Evolutionary conservation across 495 filamentous ascomycete species (phyloP).

Genomic region (Aspergillus conjunctus): DNA sequence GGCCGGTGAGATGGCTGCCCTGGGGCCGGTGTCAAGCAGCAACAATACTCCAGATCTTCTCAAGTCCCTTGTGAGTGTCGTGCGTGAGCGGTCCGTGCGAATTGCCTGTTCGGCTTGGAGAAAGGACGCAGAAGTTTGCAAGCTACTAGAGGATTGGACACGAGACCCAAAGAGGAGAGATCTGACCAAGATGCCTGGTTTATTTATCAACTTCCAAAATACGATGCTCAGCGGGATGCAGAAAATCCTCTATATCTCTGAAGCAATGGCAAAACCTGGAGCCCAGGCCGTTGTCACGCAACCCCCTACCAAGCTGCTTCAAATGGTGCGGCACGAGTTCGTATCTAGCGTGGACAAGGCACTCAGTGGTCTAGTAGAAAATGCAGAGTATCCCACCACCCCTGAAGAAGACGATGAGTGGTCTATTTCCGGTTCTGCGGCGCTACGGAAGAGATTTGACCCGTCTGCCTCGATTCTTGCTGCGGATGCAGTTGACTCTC

Average conservation of each 20-base stretch:
- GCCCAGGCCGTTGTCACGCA: slow-evolving; percentile 75
- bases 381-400: slow-evolving; percentile 73
- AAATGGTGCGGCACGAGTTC: slow-evolving; percentile 84
- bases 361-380: slow-evolving; percentile 92
- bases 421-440: slow-evolving; percentile 35
- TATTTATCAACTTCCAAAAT: slow-evolving; percentile 79
- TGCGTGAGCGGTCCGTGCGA: slow-evolving; percentile 78
- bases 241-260: slow-evolving; percentile 89
- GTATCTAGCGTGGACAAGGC: slow-evolving; percentile 90
- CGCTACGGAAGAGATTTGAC: slow-evolving; percentile 34
- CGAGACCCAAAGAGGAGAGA: slow-evolving; percentile 74
- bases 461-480: slow-evolving; percentile 38
- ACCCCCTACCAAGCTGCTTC: slow-evolving; percentile 78
- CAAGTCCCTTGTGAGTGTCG: slow-evolving; percentile 68
- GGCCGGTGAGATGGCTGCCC: slow-evolving; percentile 80
- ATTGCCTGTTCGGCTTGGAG: slow-evolving; percentile 86
- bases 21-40: slow-evolving; percentile 62
- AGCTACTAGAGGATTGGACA: slow-evolving; percentile 90
- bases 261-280: slow-evolving; percentile 69
- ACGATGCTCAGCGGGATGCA: slow-evolving; percentile 81
- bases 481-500: slow-evolving; percentile 64
- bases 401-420: slow-evolving; percentile 62
- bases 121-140: slow-evolving; percentile 84
- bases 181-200: slow-evolving; percentile 84
- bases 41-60: slow-evolving; percentile 64